Evolutionary conservation across 176 grass and related monocot species (phyloP), one percentile per base, ranked within the genome.

Genomic region (Phoenix roebelenii): DNA sequence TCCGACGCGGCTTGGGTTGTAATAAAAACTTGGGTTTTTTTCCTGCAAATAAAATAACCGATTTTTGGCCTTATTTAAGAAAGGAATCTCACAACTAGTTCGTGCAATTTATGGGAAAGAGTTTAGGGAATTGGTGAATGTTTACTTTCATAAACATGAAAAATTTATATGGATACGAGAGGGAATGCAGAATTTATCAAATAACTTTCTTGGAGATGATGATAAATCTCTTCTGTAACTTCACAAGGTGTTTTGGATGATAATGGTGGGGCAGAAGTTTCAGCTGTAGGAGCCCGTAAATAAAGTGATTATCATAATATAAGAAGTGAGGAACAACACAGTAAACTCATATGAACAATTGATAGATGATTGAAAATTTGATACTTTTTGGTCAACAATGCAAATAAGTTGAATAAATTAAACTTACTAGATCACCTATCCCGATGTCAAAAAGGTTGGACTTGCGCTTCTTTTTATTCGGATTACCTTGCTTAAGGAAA

Each of bases 401-500:
- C 58, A 25, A 16, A 22, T 7, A 1, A 39, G 9, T 1, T 72
- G 64, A 17, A 85, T 55, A 19, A 51, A 72, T 12, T 63, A 60
- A 51, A 44, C 35, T 44, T 80, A 85, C 83, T 77, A 58, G 59
- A 58, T 77, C 54, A 22, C 15, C 54, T 22, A 73, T 32, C 66
- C 77, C 76, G 75, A 83, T 79, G 55, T 88, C 85, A 39, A 83
- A 83, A 69, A 88, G 79, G 61, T 80, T 88, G 65, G 76, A 79
- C 52, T 80, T 69, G 18, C 85, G 75, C 79, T 88, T 88, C 79
- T 79, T 88, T 58, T 83, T 83, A 67, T 75, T 83, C 44, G 70
- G 67, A 68, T 79, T 83, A 75, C 49, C 79, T 65, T 83, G 78
- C 22, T 80, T 74, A 12, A 83, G 63, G 54, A 79, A 88, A 83